These are phyloP conservation scores for Trichoderma semiorbis DNA, from an alignment of 2,329 filamentous ascomycete species.

Conservation along the genomic window DNA sequence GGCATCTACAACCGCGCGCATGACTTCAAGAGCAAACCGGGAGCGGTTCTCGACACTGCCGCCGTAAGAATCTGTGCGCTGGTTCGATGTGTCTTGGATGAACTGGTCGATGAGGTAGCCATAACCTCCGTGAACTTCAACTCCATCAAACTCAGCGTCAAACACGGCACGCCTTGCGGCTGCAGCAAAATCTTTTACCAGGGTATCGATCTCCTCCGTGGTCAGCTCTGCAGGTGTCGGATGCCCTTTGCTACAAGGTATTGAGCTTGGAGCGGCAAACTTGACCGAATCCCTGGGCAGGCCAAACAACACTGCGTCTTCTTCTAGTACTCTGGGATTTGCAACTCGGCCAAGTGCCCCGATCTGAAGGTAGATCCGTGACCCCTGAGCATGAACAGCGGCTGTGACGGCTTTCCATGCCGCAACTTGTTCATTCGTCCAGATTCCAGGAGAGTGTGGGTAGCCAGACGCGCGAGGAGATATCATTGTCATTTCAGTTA, in stretches of 20 bases:
- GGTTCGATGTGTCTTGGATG: background rate
- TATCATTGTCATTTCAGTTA: background rate
- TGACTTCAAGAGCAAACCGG: background rate
- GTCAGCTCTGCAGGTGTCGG: background rate
- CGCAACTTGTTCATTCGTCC: background rate
- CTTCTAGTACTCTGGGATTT: background rate
- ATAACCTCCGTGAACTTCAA: background rate
- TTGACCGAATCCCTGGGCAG: background rate
- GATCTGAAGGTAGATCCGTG: background rate
- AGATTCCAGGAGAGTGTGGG: background rate
- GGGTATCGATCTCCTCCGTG: background rate
- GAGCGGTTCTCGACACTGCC: constrained; percentile 3
- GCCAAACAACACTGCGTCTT: background rate
- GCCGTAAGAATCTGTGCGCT: background rate
- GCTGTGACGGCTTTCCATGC: background rate
- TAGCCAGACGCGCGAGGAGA: background rate
- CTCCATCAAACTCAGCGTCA: background rate
- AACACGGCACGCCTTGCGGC: background rate
- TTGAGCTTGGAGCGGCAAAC: background rate
- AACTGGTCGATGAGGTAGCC: background rate
- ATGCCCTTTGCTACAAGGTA: background rate
- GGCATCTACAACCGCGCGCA: background rate
- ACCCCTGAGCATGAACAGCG: background rate
- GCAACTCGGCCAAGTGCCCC: background rate
- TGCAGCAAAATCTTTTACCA: background rate